Conservation (phyloP, 441 rosid genomes). For the Gossypium schwendimanii region DNA sequence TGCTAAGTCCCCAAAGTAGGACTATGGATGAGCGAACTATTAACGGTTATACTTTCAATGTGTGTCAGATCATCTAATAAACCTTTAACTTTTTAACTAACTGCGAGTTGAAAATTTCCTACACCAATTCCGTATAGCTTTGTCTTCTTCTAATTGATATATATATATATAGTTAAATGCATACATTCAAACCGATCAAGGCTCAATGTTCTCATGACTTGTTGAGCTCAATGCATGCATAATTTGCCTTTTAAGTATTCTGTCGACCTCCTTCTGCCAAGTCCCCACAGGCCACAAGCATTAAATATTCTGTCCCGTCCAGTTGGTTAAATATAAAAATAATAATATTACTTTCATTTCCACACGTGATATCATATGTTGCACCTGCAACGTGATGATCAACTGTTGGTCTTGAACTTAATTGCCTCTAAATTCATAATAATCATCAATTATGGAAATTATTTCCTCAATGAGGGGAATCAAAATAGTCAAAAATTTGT, state of each 20-base stretch:
- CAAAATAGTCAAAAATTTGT: background rate
- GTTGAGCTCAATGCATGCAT: background rate
- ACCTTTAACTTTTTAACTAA: background rate
- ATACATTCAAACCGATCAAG: no score
- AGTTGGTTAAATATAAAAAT: background rate
- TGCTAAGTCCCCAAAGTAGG: background rate
- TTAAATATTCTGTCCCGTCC: no score
- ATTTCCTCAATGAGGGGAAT: background rate
- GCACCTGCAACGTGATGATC: background rate
- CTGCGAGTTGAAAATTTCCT: no score
- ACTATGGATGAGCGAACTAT: background rate
- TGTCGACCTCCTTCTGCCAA: no score
- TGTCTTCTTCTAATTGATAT: no score
- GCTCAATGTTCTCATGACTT: no score
- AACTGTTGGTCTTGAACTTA: background rate
- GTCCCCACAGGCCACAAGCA: background rate
- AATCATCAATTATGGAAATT: background rate
- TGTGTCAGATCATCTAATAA: background rate
- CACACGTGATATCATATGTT: background rate
- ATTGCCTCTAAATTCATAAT: no score
- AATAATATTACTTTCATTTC: background rate
- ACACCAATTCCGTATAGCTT: no score
- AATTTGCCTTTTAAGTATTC: background rate
- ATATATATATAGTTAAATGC: no score
- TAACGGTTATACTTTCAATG: background rate